These are phyloP conservation scores for Sonneratia alba DNA, from an alignment of 345 rosid genomes.

Conservation along the genomic window DNA sequence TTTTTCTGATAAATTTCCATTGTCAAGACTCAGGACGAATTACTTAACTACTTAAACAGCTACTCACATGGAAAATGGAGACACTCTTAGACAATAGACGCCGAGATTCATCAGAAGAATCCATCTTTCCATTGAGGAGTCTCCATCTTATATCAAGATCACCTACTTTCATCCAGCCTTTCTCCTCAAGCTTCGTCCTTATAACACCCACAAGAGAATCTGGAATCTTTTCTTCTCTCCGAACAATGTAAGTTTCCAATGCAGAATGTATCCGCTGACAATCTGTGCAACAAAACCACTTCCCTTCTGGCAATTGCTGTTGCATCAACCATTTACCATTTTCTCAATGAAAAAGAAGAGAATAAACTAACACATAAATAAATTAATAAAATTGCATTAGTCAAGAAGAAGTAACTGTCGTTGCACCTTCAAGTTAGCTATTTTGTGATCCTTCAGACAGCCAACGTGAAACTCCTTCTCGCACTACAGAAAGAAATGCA, in stretches of 20 bases:
- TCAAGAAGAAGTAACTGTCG: conserved; percentile 4
- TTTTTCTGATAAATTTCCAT: neutral
- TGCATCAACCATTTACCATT: conserved; percentile 14
- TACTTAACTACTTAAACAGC: neutral
- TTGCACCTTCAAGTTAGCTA: conserved; percentile 71
- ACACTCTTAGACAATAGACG: conserved; percentile 54
- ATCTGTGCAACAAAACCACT: conserved; percentile 71
- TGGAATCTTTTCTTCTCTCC: conserved; percentile 73
- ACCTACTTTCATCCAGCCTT: conserved; percentile 19
- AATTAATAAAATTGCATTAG: neutral
- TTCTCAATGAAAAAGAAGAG: neutral
- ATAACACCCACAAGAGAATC: conserved; percentile 36
- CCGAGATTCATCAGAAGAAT: conserved; percentile 41
- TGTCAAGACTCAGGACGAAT: neutral
- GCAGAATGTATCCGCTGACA: conserved; percentile 47
- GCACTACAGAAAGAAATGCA: conserved; percentile 38
- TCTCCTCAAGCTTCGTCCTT: conserved; percentile 36
- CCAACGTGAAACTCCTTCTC: conserved; percentile 95
- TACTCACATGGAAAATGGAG: conserved; percentile 64
- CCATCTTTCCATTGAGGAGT: conserved; percentile 52
- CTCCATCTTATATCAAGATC: conserved; percentile 74
- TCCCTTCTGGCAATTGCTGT: conserved; percentile 82
- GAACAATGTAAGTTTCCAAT: conserved; percentile 38
- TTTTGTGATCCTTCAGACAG: conserved; percentile 70
- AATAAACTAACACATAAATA: neutral